Conservation (phyloP, 208 protist species). For the Trypanosoma avium region DNA sequence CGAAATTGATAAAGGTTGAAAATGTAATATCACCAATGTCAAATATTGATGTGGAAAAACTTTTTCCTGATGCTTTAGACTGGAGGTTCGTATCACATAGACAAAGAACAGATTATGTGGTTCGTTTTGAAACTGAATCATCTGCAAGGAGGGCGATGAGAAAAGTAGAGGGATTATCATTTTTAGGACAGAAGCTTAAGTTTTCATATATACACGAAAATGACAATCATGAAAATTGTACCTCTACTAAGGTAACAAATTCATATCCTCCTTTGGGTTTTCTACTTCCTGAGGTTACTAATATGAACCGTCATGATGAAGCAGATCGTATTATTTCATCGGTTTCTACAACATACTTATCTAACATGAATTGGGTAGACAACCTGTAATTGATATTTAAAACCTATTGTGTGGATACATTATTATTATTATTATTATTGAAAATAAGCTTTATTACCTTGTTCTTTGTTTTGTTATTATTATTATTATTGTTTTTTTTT, state of each 20-base stretch:
- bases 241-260: background rate
- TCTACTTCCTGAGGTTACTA: slow-evolving; percentile 21
- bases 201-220: background rate
- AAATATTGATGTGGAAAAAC: slow-evolving; percentile 23
- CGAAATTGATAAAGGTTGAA: slow-evolving; percentile 30
- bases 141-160: slow-evolving; percentile 25
- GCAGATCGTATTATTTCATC: slow-evolving; percentile 24
- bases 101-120: slow-evolving; percentile 33
- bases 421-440: background rate
- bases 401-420: no score
- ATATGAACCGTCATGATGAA: slow-evolving; percentile 14
- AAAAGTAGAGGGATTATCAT: slow-evolving; percentile 20
- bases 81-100: slow-evolving; percentile 27
- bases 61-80: slow-evolving; percentile 30
- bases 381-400: no score
- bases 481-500: slow-evolving; percentile 10
- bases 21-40: slow-evolving; percentile 44
- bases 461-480: slow-evolving; percentile 11
- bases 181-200: slow-evolving; percentile 15
- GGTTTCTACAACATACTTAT: background rate
- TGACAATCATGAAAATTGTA: background rate
- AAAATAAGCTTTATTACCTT: slow-evolving; percentile 7
- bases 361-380: slow-evolving; percentile 18
- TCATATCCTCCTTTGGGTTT: slow-evolving; percentile 20
- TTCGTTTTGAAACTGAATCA: slow-evolving; percentile 27